Percentiles rank a stretch among this genome's conserved stretches.
Conservation (phyloP, 768 basidiomycete species). For the Termitomyces sp. region DNA sequence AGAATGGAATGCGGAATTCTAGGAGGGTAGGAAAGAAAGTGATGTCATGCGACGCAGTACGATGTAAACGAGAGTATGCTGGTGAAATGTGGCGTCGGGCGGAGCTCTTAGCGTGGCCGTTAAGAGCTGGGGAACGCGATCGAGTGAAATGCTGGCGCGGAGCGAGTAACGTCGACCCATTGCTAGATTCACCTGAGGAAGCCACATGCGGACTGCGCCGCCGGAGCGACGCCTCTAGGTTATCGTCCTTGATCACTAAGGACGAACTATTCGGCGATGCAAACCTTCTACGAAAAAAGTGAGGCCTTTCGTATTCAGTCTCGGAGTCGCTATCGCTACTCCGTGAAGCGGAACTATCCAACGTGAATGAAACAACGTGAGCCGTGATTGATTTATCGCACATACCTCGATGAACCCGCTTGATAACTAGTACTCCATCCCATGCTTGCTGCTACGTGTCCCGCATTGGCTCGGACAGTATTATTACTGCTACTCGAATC, state of each 20-base stretch:
- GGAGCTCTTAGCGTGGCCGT: constrained; percentile 32
- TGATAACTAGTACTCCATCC: constrained; percentile 89
- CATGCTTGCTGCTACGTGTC: constrained; percentile 29
- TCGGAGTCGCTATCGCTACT: constrained; percentile 55
- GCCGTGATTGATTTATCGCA: constrained; percentile 1
- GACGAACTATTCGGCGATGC: constrained; percentile 28
- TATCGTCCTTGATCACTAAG: constrained; percentile 20
- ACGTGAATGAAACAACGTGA: constrained; percentile 1
- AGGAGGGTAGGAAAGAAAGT: constrained; percentile 48
- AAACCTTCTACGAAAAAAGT: constrained; percentile 41
- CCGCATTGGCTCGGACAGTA: constrained; percentile 20
- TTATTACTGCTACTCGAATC: constrained; percentile 27
- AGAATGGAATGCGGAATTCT: constrained; percentile 42
- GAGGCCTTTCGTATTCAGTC: constrained; percentile 47
- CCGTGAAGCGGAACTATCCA: constrained; percentile 46
- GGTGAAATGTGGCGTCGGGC: constrained; percentile 35
- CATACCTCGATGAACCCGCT: constrained; percentile 78
- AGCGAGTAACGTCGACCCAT: constrained; percentile 27
- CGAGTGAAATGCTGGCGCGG: constrained; percentile 58
- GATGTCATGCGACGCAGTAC: constrained; percentile 21
- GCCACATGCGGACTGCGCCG: constrained; percentile 28
- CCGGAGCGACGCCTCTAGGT: constrained; percentile 26
- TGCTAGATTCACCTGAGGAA: constrained; percentile 40
- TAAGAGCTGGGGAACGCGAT: constrained; percentile 64
- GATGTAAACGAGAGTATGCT: constrained; percentile 40